These are phyloP conservation scores for Phytophthora pseudosyringae DNA, from an alignment of 352 stramenopile species.

Conservation along the genomic window DNA sequence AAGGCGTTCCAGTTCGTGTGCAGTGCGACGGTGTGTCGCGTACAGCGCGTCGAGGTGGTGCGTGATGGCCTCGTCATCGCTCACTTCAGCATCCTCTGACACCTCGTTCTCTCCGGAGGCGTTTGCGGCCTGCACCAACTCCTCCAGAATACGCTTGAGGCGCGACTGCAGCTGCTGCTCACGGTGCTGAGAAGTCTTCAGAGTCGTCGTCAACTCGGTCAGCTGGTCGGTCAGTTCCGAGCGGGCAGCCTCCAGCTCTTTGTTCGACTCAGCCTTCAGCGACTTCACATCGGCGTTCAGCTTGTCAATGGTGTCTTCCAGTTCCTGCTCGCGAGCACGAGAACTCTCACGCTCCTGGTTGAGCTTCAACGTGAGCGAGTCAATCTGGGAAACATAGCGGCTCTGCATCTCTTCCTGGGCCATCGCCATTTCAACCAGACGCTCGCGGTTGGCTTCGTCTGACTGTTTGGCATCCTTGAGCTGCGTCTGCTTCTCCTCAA, in stretches of 20 bases:
- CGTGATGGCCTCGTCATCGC: slow-evolving; percentile 40
- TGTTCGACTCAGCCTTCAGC: slow-evolving; percentile 43
- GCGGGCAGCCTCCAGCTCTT: slow-evolving; percentile 32
- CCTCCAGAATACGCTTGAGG: slow-evolving; percentile 51
- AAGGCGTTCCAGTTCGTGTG: slow-evolving; percentile 51
- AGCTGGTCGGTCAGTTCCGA: slow-evolving; percentile 39
- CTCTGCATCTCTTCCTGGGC: slow-evolving; percentile 54
- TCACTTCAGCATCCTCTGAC: slow-evolving; percentile 32
- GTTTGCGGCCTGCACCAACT: slow-evolving; percentile 46
- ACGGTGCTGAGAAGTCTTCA: slow-evolving; percentile 49
- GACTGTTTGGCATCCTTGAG: slow-evolving; percentile 42
- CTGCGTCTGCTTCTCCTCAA: slow-evolving; percentile 44
- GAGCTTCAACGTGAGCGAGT: slow-evolving; percentile 48
- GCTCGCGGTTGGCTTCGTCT: slow-evolving; percentile 45
- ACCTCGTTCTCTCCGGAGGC: slow-evolving; percentile 29
- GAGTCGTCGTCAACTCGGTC: slow-evolving; percentile 33
- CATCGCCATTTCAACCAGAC: slow-evolving; percentile 50
- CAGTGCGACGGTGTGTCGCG: slow-evolving; percentile 39
- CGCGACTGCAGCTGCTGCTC: slow-evolving; percentile 58
- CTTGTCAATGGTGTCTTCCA: slow-evolving; percentile 40
- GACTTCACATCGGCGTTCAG: slow-evolving; percentile 45
- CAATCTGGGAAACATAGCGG: slow-evolving; percentile 46
- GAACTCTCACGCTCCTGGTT: slow-evolving; percentile 56
- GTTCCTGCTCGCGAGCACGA: slow-evolving; percentile 46
- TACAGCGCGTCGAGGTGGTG: slow-evolving; percentile 45